Evolutionary conservation across 371 early-diverging fungal genomes (phyloP).

Genomic region (Mucor plumbeus): DNA sequence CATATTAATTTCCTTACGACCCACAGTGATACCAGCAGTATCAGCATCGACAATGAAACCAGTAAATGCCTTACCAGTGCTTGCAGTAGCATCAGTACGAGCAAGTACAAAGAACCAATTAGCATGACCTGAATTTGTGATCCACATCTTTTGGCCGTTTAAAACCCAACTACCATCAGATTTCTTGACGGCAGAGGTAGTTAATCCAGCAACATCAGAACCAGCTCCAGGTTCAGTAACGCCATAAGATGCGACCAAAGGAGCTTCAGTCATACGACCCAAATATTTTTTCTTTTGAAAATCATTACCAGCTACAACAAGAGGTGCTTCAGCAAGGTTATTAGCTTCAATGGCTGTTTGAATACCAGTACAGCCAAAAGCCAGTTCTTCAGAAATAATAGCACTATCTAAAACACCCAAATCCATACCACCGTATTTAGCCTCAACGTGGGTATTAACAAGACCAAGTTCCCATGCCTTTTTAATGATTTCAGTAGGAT

Average conservation of each 20-base stretch:
- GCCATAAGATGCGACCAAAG: conserved; percentile 93
- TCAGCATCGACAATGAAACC: conserved; percentile 96
- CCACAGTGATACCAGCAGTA: conserved; percentile 86
- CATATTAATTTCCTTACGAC: conserved; percentile 98
- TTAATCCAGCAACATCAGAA: conserved; percentile 74
- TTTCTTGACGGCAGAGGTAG: conserved; percentile 71
- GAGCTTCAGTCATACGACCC: conserved; percentile 93
- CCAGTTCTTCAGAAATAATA: conserved; percentile 85
- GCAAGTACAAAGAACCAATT: conserved; percentile 99
- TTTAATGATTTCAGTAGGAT: conserved; percentile 89
- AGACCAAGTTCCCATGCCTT: conserved; percentile 97
- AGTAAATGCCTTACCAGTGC: conserved; percentile 91
- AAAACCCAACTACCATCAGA: conserved; percentile 71
- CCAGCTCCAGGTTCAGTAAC: conserved; percentile 90
- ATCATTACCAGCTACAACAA: conserved; percentile 87
- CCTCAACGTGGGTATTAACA: conserved; percentile 91
- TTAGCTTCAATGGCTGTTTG: conserved; percentile 98
- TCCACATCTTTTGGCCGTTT: conserved; percentile 86
- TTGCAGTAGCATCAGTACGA: conserved; percentile 80
- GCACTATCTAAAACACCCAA: conserved; percentile 83
- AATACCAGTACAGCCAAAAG: conserved; percentile 96
- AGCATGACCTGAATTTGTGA: conserved; percentile 96
- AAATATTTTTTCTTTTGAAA: conserved; percentile 89
- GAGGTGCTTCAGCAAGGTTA: conserved; percentile 92
- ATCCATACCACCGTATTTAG: conserved; percentile 87